Evolutionary conservation across 2,329 filamentous ascomycete species (phyloP).

Genomic region (Neofusicoccum kwambonambiense): DNA sequence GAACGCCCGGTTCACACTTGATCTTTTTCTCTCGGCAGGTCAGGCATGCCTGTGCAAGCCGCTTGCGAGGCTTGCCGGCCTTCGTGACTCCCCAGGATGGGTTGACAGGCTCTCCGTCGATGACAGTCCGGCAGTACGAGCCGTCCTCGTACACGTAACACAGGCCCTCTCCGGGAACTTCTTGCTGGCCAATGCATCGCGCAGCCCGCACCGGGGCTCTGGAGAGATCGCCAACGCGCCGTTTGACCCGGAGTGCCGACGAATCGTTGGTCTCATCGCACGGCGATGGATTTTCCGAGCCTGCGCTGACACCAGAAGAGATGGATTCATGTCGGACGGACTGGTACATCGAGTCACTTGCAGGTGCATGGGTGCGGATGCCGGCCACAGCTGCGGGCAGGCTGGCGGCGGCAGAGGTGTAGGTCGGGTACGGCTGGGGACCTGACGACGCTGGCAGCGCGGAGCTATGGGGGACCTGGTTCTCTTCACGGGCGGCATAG

Average conservation of each 20-base stretch:
- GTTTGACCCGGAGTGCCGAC: conserved; percentile 28
- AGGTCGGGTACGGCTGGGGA: conserved; percentile 27
- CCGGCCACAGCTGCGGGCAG: conserved; percentile 24
- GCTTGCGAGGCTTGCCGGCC: conserved; percentile 87
- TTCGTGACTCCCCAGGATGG: conserved; percentile 93
- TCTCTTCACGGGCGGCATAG: conserved; percentile 38
- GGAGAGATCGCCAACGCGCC: conserved; percentile 34
- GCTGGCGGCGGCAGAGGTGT: conserved; percentile 6
- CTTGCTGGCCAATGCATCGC: conserved; percentile 42
- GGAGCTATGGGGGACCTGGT: conserved; percentile 33
- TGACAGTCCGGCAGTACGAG: conserved; percentile 75
- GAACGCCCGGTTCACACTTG: conserved; percentile 87
- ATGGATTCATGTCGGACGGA: conserved; percentile 28
- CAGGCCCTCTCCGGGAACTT: conserved; percentile 73
- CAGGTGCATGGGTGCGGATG: conserved; percentile 20
- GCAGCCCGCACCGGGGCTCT: conserved; percentile 34
- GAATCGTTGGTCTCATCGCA: conserved; percentile 34
- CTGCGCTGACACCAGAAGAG: conserved; percentile 23
- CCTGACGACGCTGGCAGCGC: conserved; percentile 26
- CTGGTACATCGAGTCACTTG: conserved; percentile 25
- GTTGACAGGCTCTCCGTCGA: conserved; percentile 84
- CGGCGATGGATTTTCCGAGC: conserved; percentile 26
- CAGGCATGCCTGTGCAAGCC: conserved; percentile 86
- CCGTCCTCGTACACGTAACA: conserved; percentile 88
- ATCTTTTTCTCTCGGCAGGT: conserved; percentile 97